Conservation (phyloP, 768 basidiomycete species). For the Dendrothele bispora region DNA sequence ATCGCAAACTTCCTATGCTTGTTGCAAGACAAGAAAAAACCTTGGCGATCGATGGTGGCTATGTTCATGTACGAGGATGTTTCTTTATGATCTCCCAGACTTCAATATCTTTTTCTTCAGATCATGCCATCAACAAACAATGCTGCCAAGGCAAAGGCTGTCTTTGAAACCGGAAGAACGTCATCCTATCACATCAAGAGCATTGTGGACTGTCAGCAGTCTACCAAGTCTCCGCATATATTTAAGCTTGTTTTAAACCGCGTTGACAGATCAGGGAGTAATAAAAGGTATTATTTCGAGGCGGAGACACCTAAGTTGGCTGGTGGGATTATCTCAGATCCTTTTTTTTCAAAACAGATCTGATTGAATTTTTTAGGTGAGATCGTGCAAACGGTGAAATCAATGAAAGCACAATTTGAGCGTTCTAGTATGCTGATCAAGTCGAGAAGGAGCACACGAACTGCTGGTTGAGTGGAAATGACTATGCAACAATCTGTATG, state of each 20-base stretch:
- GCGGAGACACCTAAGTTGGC: constrained; percentile 84
- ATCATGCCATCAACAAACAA: constrained; percentile 87
- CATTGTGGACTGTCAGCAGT: constrained; percentile 81
- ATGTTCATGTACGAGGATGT: constrained; percentile 68
- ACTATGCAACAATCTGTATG: no score
- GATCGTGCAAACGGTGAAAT: constrained; percentile 73
- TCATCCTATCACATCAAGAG: constrained; percentile 90
- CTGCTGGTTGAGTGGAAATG: no score
- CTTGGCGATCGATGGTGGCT: constrained; percentile 93
- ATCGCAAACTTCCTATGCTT: constrained; percentile 93
- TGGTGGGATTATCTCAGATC: constrained; percentile 46
- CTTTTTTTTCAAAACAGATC: constrained; percentile 1
- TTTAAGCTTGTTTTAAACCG: constrained; percentile 90
- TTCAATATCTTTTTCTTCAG: constrained; percentile 34
- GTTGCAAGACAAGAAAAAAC: constrained; percentile 88
- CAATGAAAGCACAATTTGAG: constrained; percentile 64
- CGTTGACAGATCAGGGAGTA: constrained; percentile 61
- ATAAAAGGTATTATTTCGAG: constrained; percentile 97
- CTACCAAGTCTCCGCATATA: constrained; percentile 71
- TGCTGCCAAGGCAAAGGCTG: constrained; percentile 69
- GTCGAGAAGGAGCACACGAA: constrained; percentile 63
- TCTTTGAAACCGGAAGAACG: constrained; percentile 89
- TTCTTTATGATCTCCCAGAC: neutral
- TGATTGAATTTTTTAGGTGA: constrained; percentile 46
- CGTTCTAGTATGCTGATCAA: constrained; percentile 63